These are phyloP conservation scores for Monascus purpureus DNA, from an alignment of 495 filamentous ascomycete species.

Conservation along the genomic window DNA sequence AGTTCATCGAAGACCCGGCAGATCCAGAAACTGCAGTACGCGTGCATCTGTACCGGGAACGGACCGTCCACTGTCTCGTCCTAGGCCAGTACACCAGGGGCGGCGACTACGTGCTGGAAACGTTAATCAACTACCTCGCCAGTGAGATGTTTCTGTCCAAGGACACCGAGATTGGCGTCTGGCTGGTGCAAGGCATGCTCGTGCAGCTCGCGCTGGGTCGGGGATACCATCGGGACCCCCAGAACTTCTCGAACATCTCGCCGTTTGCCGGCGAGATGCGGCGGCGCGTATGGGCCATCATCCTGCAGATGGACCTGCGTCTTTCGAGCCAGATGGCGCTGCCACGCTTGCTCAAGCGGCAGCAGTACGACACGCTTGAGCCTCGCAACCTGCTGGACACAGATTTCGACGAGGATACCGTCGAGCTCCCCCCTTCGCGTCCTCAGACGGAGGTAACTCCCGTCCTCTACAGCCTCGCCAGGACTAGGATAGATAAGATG, in stretches of 20 bases:
- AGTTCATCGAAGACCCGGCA: slow-evolving; percentile 1
- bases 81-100: slow-evolving; percentile 29
- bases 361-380: slow-evolving; percentile 21
- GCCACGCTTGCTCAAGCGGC: slow-evolving; percentile 16
- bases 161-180: slow-evolving; percentile 25
- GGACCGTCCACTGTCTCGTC: slow-evolving; percentile 23
- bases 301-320: slow-evolving; percentile 35
- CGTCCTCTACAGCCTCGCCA: slow-evolving; percentile 1
- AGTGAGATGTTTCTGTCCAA: slow-evolving; percentile 20
- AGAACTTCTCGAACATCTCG: slow-evolving; percentile 28
- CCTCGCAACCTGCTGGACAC: slow-evolving; percentile 24
- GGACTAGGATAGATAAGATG: background rate
- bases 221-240: slow-evolving; percentile 36
- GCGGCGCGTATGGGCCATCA: slow-evolving; percentile 37
- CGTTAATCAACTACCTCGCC: slow-evolving; percentile 23
- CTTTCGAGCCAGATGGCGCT: slow-evolving; percentile 27
- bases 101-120: slow-evolving; percentile 25
- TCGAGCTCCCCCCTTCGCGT: slow-evolving; percentile 10
- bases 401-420: slow-evolving; percentile 14
- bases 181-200: slow-evolving; percentile 23
- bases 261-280: slow-evolving; percentile 42
- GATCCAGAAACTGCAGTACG: slow-evolving; percentile 3
- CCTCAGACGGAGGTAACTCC: slow-evolving; percentile 9
- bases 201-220: slow-evolving; percentile 26
- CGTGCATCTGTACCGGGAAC: slow-evolving; percentile 13